Base-by-base conservation (phyloP, 2,329 filamentous ascomycete species). In the Blumeriella jaapii region DNA sequence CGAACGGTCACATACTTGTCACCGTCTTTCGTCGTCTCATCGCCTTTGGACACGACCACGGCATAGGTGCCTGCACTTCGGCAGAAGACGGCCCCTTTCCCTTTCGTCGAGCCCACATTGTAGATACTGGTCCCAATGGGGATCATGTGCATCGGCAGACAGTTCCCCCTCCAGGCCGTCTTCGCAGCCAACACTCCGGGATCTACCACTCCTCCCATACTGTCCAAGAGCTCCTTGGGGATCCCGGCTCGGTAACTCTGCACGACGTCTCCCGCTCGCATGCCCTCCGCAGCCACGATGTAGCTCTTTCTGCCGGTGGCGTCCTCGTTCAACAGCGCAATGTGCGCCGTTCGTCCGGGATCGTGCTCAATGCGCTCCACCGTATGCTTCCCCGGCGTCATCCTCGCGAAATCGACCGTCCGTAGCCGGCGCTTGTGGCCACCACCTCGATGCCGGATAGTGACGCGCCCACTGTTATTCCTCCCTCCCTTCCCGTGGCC, bases 291-390 rank as follows among this genome's bases (percentile, higher is more conserved):
- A n/a, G 91, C 91, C 40, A 98, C 68, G 46, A 98, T 93, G 59
- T 98, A 98, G 47, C 78, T 84, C 62, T 91, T 78, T 47, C 70
- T 71, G 9, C 76, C 72, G 0, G 81, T 89, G 30, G 74, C 70
- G 46, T 85, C 65, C 51, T 82, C 77, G 31, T 76, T 86, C 30
- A 95, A 55, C 37, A 98, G 69, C 5, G 91, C 91, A 59, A 98
- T 87, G 57, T 98, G 91, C 10, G 89, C 85, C 52, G 78, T 93
- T 33, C 91, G 80, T 47, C 85, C 85, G 1, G 91, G 91, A 52
- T 98, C 93, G 59, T 96, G 87, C 59, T 98, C 91, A 53, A 98
- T 91, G 42, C 91, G 76, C 56, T 96, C 87, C 36, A 98, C 89
- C 11, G 78, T 61, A 51, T 96, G 91, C 45, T 82, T 78, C 12